A percentile compares a stretch with the other conserved stretches of the same genome.
These are phyloP conservation scores for Jatropha curcas DNA, from an alignment of 345 rosid genomes.

Conservation along the genomic window DNA sequence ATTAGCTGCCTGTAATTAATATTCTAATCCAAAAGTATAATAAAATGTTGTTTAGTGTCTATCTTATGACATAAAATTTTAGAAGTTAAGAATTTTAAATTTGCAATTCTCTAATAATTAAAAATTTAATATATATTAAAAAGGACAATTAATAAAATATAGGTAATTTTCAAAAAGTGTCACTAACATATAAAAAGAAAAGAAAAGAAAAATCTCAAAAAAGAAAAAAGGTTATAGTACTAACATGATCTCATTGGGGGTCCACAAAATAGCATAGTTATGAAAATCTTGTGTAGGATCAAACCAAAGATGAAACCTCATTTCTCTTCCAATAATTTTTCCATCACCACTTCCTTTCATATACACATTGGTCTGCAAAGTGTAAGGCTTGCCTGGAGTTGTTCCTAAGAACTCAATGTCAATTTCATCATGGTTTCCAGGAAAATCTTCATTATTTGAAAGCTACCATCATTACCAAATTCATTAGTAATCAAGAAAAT, in stretches of 20 bases:
- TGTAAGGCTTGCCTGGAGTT: constrained; percentile 64
- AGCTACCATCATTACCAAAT: constrained; percentile 45
- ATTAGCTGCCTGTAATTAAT: too few relatives aligned
- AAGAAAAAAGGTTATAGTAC: constrained; percentile 14
- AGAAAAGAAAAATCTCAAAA: too few relatives aligned
- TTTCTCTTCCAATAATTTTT: constrained; percentile 71
- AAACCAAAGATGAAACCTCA: constrained; percentile 80
- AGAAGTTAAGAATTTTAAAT: too few relatives aligned
- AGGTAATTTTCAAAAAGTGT: too few relatives aligned
- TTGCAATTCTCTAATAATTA: too few relatives aligned
- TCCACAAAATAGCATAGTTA: constrained; percentile 74
- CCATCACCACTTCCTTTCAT: constrained; percentile 91
- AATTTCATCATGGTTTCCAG: constrained; percentile 83
- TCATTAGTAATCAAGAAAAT: not conserved
- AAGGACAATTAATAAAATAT: not conserved
- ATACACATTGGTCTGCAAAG: constrained; percentile 86
- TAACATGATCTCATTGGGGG: constrained; percentile 68
- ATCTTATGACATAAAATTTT: too few relatives aligned
- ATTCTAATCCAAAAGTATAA: too few relatives aligned
- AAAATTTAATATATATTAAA: too few relatives aligned
- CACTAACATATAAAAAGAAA: not conserved
- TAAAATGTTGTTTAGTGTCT: too few relatives aligned
- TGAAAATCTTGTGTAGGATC: constrained; percentile 87
- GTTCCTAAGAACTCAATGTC: constrained; percentile 94
- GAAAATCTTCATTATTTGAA: constrained; percentile 79